Evolutionary conservation across 2,329 filamentous ascomycete genomes (phyloP).

Genomic region (Teratosphaeria epicoccoides): DNA sequence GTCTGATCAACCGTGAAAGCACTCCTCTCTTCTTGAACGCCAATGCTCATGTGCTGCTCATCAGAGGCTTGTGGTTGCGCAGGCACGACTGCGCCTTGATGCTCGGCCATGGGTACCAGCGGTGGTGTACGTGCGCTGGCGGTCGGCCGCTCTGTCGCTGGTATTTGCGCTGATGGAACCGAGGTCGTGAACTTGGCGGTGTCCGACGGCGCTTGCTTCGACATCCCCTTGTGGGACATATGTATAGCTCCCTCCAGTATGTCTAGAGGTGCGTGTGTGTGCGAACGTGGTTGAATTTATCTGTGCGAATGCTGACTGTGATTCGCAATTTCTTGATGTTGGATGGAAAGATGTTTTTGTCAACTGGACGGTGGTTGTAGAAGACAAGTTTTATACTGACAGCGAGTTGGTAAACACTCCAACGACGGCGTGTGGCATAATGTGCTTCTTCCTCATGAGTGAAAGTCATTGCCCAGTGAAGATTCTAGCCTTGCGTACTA

Average conservation of each 20-base stretch:
- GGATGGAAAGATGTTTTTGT: background rate
- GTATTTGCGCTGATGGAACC: background rate
- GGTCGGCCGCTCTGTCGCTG: background rate
- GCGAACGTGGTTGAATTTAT: too few species aligned
- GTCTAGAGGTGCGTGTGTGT: too few species aligned
- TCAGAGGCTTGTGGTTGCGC: background rate
- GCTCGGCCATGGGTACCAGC: too few species aligned
- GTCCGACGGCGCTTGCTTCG: too few species aligned
- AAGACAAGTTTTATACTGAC: background rate
- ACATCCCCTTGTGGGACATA: too few species aligned
- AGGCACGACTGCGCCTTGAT: too few species aligned
- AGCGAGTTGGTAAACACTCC: background rate
- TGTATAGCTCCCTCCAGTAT: too few species aligned
- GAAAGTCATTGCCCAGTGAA: background rate
- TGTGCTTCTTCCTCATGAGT: background rate
- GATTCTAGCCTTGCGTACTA: background rate
- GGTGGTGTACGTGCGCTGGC: background rate
- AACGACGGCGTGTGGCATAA: background rate
- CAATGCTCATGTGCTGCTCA: background rate
- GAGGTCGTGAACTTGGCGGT: too few species aligned
- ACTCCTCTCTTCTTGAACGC: background rate
- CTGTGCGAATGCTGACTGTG: too few species aligned
- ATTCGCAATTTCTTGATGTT: background rate
- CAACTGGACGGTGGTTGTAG: background rate
- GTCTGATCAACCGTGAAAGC: background rate